phyloP scores from a whole-genome alignment of 176 grass and related monocot species.

The Paspalum vaginatum region DNA sequence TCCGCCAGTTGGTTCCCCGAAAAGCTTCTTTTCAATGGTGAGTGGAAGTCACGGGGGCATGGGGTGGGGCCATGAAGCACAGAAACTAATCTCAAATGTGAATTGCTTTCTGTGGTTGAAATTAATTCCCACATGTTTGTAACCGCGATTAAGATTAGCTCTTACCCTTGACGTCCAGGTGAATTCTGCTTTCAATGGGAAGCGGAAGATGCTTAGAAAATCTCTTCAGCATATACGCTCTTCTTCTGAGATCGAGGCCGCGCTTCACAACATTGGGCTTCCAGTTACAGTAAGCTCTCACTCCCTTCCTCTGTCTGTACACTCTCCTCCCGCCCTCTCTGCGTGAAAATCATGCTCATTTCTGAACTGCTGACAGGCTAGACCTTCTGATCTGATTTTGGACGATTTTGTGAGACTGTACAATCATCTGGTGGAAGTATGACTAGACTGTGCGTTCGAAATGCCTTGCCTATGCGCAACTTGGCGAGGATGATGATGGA shows the following conservation, averaged over 20 bases:
- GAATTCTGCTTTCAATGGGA: conserved; percentile 90
- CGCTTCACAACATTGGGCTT: conserved; percentile 69
- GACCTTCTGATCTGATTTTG: conserved; percentile 74
- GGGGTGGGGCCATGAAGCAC: no score
- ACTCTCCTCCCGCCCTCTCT: neutral
- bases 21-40: conserved; percentile 91
- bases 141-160: conserved; percentile 4
- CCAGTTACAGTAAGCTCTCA: conserved; percentile 64
- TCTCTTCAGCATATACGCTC: conserved; percentile 77
- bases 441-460: conserved; percentile 16
- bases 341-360: neutral
- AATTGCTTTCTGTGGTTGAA: neutral
- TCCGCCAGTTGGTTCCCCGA: conserved; percentile 69
- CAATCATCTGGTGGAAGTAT: conserved; percentile 60
- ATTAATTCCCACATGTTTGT: neutral
- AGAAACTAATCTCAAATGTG: conserved; percentile 1
- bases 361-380: conserved; percentile 62
- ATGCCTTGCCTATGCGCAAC: neutral
- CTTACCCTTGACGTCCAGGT: conserved; percentile 52
- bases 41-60: conserved; percentile 6
- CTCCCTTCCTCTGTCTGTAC: neutral
- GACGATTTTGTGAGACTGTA: conserved; percentile 93
- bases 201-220: conserved; percentile 96
- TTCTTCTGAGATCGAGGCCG: conserved; percentile 67
- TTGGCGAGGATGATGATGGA: neutral